A percentile compares a stretch with the other conserved stretches of the same genome.
Evolutionary conservation across 169 alveolate genomes (phyloP).

Genomic region (Plasmodium inui): DNA sequence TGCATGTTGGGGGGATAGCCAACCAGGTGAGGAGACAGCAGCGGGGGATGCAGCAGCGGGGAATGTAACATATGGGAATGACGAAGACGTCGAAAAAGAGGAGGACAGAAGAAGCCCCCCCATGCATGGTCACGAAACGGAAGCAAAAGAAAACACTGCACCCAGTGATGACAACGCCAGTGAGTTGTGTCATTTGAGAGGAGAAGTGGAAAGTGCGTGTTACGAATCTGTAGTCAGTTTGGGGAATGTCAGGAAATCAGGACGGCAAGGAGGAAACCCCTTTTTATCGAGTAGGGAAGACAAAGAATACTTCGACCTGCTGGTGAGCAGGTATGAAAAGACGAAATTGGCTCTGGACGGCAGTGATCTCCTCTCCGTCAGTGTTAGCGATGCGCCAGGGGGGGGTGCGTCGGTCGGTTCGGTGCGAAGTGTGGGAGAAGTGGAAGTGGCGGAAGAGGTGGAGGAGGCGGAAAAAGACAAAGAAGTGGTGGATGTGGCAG

Average conservation of each 20-base stretch:
- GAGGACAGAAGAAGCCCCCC: not conserved
- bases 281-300: slow-evolving; percentile 17
- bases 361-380: not conserved
- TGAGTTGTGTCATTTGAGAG: not conserved
- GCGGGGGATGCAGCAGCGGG: not conserved
- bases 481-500: not conserved
- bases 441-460: not conserved
- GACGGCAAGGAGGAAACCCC: not conserved
- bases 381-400: not conserved
- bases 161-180: not conserved
- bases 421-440: not conserved
- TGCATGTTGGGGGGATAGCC: not conserved
- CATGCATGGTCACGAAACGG: not conserved
- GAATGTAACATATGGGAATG: not conserved
- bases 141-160: not conserved
- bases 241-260: not conserved
- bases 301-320: slow-evolving; percentile 42
- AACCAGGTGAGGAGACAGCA: not conserved
- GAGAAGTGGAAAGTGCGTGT: not conserved
- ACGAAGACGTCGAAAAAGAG: not conserved
- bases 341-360: slow-evolving; percentile 23
- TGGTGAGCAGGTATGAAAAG: slow-evolving; percentile 42
- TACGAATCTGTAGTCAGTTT: slow-evolving; percentile 1
- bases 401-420: not conserved
- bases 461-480: not conserved